A percentile compares a stretch with the other conserved stretches of the same genome.
Evolutionary conservation across 306 rosid species (phyloP).

Genomic region (Datisca glomerata): DNA sequence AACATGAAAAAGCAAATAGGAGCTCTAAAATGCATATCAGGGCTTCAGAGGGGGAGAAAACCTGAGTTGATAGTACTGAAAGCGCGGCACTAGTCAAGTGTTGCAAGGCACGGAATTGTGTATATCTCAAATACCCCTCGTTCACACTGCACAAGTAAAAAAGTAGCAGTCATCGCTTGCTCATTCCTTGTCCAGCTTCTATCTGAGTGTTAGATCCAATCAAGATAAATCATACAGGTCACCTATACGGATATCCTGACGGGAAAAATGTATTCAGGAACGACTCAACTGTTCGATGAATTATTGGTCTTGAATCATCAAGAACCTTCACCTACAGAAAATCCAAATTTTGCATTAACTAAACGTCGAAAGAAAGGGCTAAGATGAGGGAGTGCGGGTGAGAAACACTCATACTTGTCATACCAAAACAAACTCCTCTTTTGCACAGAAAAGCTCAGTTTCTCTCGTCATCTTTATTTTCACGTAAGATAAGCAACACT

Average conservation of each 20-base stretch:
- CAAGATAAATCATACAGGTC: neutral
- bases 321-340: conserved; percentile 35
- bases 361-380: neutral
- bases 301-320: conserved; percentile 56
- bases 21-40: too few species aligned
- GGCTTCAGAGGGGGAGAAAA: conserved; percentile 16
- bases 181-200: neutral
- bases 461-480: neutral
- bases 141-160: conserved; percentile 45
- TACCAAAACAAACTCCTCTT: neutral
- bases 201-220: neutral
- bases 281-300: conserved; percentile 43
- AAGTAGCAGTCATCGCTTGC: neutral
- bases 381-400: neutral
- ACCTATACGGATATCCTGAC: conserved; percentile 91
- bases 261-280: conserved; percentile 75
- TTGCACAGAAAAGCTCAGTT: too few species aligned
- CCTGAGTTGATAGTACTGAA: conserved; percentile 94
- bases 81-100: conserved; percentile 73
- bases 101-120: conserved; percentile 89
- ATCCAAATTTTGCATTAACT: neutral
- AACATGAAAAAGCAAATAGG: too few species aligned
- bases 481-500: neutral
- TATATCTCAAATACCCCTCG: conserved; percentile 88
- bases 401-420: conserved; percentile 2